phyloP scores from a whole-genome alignment of 495 filamentous ascomycete genomes.

The Collariella sp. region DNA sequence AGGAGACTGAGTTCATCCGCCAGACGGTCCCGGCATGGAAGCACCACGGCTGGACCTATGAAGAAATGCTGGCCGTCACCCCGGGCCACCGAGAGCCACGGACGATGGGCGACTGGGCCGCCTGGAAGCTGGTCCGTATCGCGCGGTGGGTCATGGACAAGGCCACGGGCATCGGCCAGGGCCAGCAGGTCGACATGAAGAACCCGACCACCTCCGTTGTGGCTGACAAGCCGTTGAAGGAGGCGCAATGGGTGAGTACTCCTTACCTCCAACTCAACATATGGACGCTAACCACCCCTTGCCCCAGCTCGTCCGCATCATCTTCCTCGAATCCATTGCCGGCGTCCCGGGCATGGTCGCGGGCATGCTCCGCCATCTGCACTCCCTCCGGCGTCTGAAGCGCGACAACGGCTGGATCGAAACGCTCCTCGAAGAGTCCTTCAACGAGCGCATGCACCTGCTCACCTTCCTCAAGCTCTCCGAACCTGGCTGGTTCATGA shows the following conservation, averaged over 20 bases:
- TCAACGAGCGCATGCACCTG: conserved; percentile 95
- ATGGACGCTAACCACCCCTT: neutral
- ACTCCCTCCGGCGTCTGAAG: conserved; percentile 73
- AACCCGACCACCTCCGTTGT: conserved; percentile 38
- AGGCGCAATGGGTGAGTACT: conserved; percentile 40
- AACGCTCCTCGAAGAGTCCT: conserved; percentile 85
- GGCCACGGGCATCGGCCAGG: conserved; percentile 36
- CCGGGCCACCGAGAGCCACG: conserved; percentile 31
- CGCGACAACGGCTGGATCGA: conserved; percentile 98
- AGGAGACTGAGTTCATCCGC: conserved; percentile 39
- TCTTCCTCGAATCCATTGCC: conserved; percentile 92
- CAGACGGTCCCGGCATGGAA: conserved; percentile 54
- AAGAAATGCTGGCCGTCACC: conserved; percentile 38
- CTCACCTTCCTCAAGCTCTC: conserved; percentile 90
- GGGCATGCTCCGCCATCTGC: conserved; percentile 83
- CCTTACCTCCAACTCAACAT: neutral
- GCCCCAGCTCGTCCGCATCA: conserved; percentile 58
- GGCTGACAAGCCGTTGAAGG: conserved; percentile 38
- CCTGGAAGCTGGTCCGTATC: conserved; percentile 38
- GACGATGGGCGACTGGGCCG: conserved; percentile 36
- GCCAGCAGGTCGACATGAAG: conserved; percentile 38
- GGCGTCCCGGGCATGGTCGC: conserved; percentile 96
- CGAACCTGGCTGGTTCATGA: conserved; percentile 87
- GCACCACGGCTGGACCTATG: conserved; percentile 52
- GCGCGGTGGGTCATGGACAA: conserved; percentile 38